Percentiles rank a stretch among this genome's conserved stretches.
phyloP scores from a whole-genome alignment of 495 filamentous ascomycete genomes.

The Elaphomyces granulatus region DNA sequence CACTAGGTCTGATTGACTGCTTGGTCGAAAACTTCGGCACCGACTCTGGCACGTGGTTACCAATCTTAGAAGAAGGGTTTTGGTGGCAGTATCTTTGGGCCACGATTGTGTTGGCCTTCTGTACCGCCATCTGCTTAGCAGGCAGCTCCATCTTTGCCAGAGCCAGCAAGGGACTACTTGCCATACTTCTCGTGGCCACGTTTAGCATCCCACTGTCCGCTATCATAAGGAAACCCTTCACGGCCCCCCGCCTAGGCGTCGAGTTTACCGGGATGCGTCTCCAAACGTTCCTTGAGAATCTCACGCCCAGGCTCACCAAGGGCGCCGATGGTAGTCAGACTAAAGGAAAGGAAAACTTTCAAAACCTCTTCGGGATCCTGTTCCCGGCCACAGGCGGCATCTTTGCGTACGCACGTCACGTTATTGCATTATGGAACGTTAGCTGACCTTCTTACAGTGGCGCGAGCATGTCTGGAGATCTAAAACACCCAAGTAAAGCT shows the following conservation, averaged over 20 bases:
- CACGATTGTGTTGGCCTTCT: constrained; percentile 55
- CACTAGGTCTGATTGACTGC: constrained; percentile 76
- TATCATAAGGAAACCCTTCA: constrained; percentile 51
- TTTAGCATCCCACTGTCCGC: constrained; percentile 73
- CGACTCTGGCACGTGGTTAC: constrained; percentile 39
- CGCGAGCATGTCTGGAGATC: constrained; percentile 83
- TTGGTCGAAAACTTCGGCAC: constrained; percentile 61
- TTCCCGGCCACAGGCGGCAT: constrained; percentile 75
- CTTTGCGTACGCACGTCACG: constrained; percentile 37
- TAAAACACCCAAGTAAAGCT: constrained; percentile 68
- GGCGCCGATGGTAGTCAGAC: constrained; percentile 54
- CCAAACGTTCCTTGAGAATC: constrained; percentile 53
- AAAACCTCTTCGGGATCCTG: constrained; percentile 73
- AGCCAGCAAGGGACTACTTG: constrained; percentile 65
- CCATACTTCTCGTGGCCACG: constrained; percentile 57
- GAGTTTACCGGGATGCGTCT: constrained; percentile 63
- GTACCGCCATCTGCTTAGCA: constrained; percentile 63
- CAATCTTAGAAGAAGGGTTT: constrained; percentile 52
- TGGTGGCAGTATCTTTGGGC: constrained; percentile 74
- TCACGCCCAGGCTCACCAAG: constrained; percentile 52
- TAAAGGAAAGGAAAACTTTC: constrained; percentile 55
- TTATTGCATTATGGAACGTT: not conserved
- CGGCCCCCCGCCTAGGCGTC: constrained; percentile 42
- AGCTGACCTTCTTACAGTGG: constrained; percentile 32
- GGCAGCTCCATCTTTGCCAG: constrained; percentile 70